These are phyloP conservation scores for Euphorbia pulcherrima DNA, from an alignment of 345 rosid species.

Conservation along the genomic window DNA sequence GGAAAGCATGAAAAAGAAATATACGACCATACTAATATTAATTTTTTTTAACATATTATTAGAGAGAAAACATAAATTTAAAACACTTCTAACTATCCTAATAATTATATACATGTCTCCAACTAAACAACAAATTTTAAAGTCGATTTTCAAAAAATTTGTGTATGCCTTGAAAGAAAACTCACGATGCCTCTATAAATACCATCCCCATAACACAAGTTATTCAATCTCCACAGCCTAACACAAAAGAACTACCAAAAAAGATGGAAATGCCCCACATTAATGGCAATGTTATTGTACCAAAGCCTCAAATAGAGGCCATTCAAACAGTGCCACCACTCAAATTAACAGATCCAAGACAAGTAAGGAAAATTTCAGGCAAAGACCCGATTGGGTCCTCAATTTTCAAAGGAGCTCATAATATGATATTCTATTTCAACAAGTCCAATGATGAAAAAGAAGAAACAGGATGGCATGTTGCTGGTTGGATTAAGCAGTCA, in stretches of 20 bases:
- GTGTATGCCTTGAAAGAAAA: too few relatives aligned
- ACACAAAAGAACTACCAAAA: too few relatives aligned
- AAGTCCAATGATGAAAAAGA: conserved; percentile 33
- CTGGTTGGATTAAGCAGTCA: conserved; percentile 79
- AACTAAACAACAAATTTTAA: too few relatives aligned
- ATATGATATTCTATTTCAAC: conserved; percentile 47
- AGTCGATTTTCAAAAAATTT: too few relatives aligned
- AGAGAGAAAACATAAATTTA: too few relatives aligned
- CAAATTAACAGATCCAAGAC: conserved; percentile 47
- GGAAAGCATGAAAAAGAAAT: too few relatives aligned
- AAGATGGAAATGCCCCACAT: conserved; percentile 21
- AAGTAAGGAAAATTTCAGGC: conserved; percentile 35
- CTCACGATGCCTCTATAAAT: background rate
- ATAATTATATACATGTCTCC: too few relatives aligned
- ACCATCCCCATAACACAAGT: too few relatives aligned
- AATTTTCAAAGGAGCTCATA: conserved; percentile 43
- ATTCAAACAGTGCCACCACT: conserved; percentile 50
- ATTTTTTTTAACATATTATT: too few relatives aligned
- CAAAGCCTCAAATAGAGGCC: conserved; percentile 40
- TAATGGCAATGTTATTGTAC: conserved; percentile 41
- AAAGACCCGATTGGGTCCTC: conserved; percentile 27
- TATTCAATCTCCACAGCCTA: too few relatives aligned
- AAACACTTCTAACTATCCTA: too few relatives aligned
- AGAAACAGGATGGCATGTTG: conserved; percentile 54
- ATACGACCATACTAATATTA: too few relatives aligned